These are phyloP conservation scores for Aspergillus pseudonomiae DNA, from an alignment of 2,329 filamentous ascomycete species.

Conservation along the genomic window DNA sequence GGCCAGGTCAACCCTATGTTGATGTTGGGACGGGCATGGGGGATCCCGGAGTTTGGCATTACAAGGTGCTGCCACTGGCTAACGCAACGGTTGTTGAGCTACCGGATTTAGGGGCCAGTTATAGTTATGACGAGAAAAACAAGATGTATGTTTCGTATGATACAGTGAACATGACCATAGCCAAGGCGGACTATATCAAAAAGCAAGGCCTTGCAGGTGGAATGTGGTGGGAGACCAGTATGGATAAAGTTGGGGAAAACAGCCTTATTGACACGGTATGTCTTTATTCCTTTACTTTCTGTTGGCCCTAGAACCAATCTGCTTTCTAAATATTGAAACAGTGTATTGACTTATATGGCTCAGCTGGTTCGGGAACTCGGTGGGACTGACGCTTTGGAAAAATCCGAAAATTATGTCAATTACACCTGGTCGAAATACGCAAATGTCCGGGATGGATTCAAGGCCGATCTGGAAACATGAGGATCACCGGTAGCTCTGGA, in stretches of 20 bases:
- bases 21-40: conserved; percentile 79
- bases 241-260: conserved; percentile 63
- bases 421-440: conserved; percentile 16
- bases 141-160: conserved; percentile 75
- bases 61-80: conserved; percentile 75
- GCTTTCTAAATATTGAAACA: not conserved
- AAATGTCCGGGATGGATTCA: conserved; percentile 13
- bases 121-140: conserved; percentile 66
- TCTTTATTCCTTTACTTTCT: not conserved
- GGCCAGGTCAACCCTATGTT: conserved; percentile 68
- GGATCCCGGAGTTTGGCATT: conserved; percentile 86
- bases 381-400: conserved; percentile 6
- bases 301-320: not conserved
- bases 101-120: conserved; percentile 65
- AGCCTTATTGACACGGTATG: conserved; percentile 66
- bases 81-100: conserved; percentile 67
- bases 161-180: conserved; percentile 65
- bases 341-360: not conserved
- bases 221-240: conserved; percentile 97
- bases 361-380: conserved; percentile 2
- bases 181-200: conserved; percentile 74
- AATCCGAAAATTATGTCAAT: conserved; percentile 14
- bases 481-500: not conserved
- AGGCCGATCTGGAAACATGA: not conserved
- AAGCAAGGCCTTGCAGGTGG: conserved; percentile 72